Base-by-base conservation (phyloP, 2,329 filamentous ascomycete species). In the Nigrospora oryzae region DNA sequence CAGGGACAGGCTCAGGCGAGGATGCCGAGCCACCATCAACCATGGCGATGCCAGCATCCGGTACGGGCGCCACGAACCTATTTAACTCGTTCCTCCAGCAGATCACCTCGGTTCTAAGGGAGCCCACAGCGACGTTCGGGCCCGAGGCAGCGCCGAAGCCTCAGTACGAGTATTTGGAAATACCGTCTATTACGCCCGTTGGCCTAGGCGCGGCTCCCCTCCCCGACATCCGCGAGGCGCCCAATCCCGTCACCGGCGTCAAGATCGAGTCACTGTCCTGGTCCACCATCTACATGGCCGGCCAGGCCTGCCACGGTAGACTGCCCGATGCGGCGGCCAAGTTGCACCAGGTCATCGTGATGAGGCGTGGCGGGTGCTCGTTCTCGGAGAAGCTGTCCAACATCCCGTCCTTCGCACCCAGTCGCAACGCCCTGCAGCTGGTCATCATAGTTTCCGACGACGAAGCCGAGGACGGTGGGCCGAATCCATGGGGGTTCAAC, bases 341-440 rank as follows among this genome's bases (percentile, higher is more conserved):
- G 28, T 63, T 70, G 38, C 73, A 95, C 64, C 83, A 95, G 42
- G 71, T 97, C 48, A 81, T 98, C 47, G 77, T 95, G 41, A 73
- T 97, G 55, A 81, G 79, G 28, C 81, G 93, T 6, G 91, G 93
- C 35, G 81, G 80, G 1, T 98, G 93, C 67, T 84, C 77, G 19
- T 97, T 97, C 63, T 83, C 79, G 33, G 68, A 84, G 28, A 98
- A 98, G 63, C 68, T 97, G 1, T 73, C 76, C 42, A 90, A 88
- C 52, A 89, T 97, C n/a, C 89, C 91, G 1, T 77, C 79, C 11
- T 91, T 83, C 59, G 73, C 81, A 1, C 82, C 86, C 0, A 70
- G 73, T 0, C 61, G 70, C 1, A 61, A 64, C 3, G 73, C 81
- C 1, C 69, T 97, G 15, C 86, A 95, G 61, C 75, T 97, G 4